phyloP scores from a whole-genome alignment of 345 rosid species.

The Clarkia xantiana region DNA sequence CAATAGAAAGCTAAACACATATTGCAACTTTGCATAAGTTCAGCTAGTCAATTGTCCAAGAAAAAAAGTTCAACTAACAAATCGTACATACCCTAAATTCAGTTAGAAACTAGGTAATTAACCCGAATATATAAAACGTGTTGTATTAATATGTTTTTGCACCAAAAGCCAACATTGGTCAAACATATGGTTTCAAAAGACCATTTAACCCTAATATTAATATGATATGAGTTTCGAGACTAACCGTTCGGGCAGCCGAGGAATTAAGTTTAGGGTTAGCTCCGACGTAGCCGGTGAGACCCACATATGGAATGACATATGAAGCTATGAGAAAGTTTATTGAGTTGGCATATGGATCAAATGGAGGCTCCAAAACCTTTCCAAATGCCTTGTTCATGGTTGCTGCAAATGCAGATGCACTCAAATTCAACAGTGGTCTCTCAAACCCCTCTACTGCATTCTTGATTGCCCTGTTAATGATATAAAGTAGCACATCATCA shows the following conservation, averaged over 20 bases:
- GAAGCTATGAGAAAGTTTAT: conserved; percentile 59
- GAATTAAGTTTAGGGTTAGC: conserved; percentile 47
- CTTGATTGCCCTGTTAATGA: conserved; percentile 50
- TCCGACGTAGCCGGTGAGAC: conserved; percentile 75
- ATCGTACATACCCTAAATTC: too few species aligned
- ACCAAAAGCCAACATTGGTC: too few species aligned
- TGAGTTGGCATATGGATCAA: conserved; percentile 48
- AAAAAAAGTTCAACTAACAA: too few species aligned
- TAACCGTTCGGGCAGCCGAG: conserved; percentile 35
- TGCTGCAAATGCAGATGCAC: conserved; percentile 38
- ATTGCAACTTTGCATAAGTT: too few species aligned
- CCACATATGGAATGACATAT: conserved; percentile 68
- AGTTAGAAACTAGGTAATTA: too few species aligned
- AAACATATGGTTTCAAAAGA: too few species aligned
- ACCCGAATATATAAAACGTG: too few species aligned
- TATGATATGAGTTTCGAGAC: too few species aligned
- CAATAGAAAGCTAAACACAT: too few species aligned
- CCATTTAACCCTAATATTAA: too few species aligned
- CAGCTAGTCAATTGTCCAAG: too few species aligned
- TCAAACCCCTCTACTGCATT: conserved; percentile 53
- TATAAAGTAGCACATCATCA: background rate
- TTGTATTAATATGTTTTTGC: too few species aligned
- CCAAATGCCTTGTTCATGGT: conserved; percentile 48
- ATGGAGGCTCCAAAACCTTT: conserved; percentile 34
- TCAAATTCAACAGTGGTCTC: conserved; percentile 63